Percentiles rank a stretch among this genome's conserved stretches.
These are phyloP conservation scores for Sphaceloma murrayae DNA, from an alignment of 2,329 filamentous ascomycete genomes.

Conservation along the genomic window DNA sequence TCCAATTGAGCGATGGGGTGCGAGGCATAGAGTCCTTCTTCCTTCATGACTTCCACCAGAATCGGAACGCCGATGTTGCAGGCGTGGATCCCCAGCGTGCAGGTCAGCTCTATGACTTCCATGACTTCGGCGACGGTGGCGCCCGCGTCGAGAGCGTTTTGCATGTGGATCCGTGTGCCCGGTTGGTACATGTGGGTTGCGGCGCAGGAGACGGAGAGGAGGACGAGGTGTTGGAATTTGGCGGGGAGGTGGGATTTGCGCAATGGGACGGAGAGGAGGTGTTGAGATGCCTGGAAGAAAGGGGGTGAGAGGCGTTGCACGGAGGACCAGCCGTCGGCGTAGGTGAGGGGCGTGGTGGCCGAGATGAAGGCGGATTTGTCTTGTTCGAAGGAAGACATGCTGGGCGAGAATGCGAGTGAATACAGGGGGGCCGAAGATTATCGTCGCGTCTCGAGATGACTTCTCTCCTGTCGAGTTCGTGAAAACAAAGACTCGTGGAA, in stretches of 20 bases:
- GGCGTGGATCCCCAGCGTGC: slow-evolving; percentile 40
- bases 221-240: slow-evolving; percentile 37
- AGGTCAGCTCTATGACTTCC: slow-evolving; percentile 38
- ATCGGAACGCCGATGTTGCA: slow-evolving; percentile 40
- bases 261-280: slow-evolving; percentile 26
- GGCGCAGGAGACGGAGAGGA: slow-evolving; percentile 36
- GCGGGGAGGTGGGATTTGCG: slow-evolving; percentile 29
- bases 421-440: too few relatives aligned
- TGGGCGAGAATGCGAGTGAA: neutral
- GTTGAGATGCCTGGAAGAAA: slow-evolving; percentile 27
- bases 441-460: too few relatives aligned
- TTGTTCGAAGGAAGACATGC: neutral
- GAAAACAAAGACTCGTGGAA: too few relatives aligned
- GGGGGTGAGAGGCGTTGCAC: slow-evolving; percentile 25
- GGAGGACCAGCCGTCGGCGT: slow-evolving; percentile 26
- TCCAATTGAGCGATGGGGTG: slow-evolving; percentile 5
- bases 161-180: slow-evolving; percentile 34
- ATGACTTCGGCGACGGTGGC: slow-evolving; percentile 37
- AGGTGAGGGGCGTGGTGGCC: slow-evolving; percentile 17
- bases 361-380: neutral
- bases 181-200: slow-evolving; percentile 39
- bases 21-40: slow-evolving; percentile 27
- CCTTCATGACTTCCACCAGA: slow-evolving; percentile 39
- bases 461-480: too few relatives aligned
- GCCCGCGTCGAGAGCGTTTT: slow-evolving; percentile 33